These are phyloP conservation scores for Neurospora sp. DNA, from an alignment of 495 filamentous ascomycete species.

Conservation along the genomic window DNA sequence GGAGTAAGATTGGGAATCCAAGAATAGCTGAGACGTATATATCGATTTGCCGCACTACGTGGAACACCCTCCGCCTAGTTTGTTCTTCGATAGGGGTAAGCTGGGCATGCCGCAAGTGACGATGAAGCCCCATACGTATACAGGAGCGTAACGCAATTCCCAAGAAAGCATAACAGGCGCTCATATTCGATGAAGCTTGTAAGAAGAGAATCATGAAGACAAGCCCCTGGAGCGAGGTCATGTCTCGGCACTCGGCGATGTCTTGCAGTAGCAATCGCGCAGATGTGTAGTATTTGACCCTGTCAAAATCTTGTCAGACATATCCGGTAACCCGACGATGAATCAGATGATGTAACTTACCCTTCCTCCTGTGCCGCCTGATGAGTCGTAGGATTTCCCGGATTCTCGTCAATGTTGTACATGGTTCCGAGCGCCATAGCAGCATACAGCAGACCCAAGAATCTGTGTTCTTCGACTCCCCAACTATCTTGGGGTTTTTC, in stretches of 20 bases:
- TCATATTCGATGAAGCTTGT: conserved; percentile 81
- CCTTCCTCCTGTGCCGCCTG: conserved; percentile 71
- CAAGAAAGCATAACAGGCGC: conserved; percentile 87
- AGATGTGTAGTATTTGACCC: conserved; percentile 75
- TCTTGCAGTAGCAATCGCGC: conserved; percentile 68
- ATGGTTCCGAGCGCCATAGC: conserved; percentile 80
- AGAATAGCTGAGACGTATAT: conserved; percentile 84
- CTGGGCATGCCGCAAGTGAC: conserved; percentile 55
- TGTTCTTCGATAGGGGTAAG: conserved; percentile 82
- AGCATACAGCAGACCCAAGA: conserved; percentile 74
- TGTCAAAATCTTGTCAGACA: conserved; percentile 24
- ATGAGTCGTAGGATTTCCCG: conserved; percentile 35
- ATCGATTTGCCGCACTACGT: conserved; percentile 87
- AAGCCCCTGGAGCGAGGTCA: conserved; percentile 74
- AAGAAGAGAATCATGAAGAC: conserved; percentile 91
- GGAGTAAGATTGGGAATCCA: conserved; percentile 75
- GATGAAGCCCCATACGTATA: conserved; percentile 79
- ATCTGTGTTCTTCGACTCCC: conserved; percentile 65
- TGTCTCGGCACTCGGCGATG: conserved; percentile 83
- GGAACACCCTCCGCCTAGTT: conserved; percentile 76
- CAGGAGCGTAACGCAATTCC: conserved; percentile 82
- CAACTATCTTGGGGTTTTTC: conserved; percentile 57
- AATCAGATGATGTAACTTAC: conserved; percentile 30
- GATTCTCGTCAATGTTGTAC: conserved; percentile 50
- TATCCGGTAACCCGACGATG: conserved; percentile 1